Evolutionary conservation across 2,329 filamentous ascomycete species (phyloP).

Genomic region (Colletotrichum sp.): DNA sequence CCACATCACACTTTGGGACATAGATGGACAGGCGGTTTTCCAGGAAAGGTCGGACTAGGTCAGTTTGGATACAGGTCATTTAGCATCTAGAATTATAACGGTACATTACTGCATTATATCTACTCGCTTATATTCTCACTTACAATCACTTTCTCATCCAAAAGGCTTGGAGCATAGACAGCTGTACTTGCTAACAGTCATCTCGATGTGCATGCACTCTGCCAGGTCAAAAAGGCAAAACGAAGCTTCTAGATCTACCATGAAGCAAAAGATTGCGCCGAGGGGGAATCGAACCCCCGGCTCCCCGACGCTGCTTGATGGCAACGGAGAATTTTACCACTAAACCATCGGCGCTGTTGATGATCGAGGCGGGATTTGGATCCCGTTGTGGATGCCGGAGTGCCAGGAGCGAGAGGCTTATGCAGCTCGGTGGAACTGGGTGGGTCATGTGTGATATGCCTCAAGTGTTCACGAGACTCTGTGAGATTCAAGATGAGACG

Average conservation of each 20-base stretch:
- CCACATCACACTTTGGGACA: accelerated
- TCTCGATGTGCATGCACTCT: neutral
- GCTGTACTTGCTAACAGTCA: neutral
- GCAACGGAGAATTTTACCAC: neutral
- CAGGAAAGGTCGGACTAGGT: neutral
- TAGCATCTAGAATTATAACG: neutral
- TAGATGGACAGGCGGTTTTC: neutral
- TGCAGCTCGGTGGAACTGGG: neutral
- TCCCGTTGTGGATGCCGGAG: neutral
- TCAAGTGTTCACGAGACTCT: neutral
- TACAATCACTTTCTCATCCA: accelerated
- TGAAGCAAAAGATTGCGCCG: neutral
- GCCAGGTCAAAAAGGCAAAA: neutral
- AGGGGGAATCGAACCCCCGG: neutral
- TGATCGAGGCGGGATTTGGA: accelerated
- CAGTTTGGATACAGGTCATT: neutral
- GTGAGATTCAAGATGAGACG: neutral
- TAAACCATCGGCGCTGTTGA: neutral
- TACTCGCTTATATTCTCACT: accelerated
- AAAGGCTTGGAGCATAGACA: neutral
- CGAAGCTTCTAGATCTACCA: accelerated
- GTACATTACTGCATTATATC: accelerated
- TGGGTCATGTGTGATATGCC: neutral
- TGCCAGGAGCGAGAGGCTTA: neutral
- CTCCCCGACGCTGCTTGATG: neutral